Conservation (phyloP, 2,329 filamentous ascomycete species). For the Penicillium sp. region DNA sequence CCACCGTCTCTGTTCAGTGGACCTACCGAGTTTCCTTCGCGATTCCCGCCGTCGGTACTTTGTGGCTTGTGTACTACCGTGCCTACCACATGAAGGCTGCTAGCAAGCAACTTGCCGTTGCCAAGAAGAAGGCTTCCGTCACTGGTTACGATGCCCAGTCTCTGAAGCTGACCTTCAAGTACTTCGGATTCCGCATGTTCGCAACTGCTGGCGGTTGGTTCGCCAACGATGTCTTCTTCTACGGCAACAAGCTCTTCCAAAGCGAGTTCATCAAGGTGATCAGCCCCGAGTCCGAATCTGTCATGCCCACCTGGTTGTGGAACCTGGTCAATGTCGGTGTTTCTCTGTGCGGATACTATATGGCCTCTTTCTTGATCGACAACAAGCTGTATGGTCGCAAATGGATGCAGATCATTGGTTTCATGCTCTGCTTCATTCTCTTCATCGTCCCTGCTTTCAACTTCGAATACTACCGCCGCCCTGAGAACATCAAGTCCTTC, state of each 20-base stretch:
- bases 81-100: constrained; percentile 90
- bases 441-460: constrained; percentile 90
- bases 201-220: constrained; percentile 91
- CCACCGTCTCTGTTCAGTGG: constrained; percentile 73
- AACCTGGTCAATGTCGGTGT: constrained; percentile 89
- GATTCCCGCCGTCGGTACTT: constrained; percentile 81
- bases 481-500: constrained; percentile 76
- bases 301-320: constrained; percentile 88
- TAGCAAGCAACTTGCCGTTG: constrained; percentile 73
- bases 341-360: constrained; percentile 82
- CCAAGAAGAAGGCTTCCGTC: constrained; percentile 82
- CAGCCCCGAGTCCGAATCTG: constrained; percentile 63
- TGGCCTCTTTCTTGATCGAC: constrained; percentile 84
- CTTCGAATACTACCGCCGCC: constrained; percentile 75
- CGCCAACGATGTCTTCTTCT: constrained; percentile 97
- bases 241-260: constrained; percentile 98
- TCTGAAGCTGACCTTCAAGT: constrained; percentile 69
- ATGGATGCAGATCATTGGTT: constrained; percentile 93
- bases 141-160: constrained; percentile 92
- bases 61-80: constrained; percentile 96
- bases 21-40: constrained; percentile 91
- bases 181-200: constrained; percentile 82
- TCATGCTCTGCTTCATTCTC: constrained; percentile 88
- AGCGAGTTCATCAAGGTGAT: constrained; percentile 83
- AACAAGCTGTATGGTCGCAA: constrained; percentile 96